These are phyloP conservation scores for Hordeum marinum DNA, from an alignment of 176 grass and related monocot species.

Conservation along the genomic window DNA sequence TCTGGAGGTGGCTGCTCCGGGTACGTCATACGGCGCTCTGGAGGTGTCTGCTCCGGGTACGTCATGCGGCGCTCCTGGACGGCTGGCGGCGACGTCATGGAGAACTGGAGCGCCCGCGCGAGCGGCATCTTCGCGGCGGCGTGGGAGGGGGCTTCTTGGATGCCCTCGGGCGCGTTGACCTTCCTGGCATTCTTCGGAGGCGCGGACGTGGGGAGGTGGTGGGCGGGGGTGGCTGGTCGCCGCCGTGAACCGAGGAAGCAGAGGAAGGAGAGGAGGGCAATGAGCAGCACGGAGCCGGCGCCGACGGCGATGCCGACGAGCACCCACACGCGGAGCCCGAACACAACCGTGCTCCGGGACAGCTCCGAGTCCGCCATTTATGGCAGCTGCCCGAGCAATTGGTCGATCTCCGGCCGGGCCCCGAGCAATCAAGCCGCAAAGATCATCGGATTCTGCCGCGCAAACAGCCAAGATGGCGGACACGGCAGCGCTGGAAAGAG, in stretches of 20 bases:
- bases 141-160: constrained; percentile 34
- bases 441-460: not conserved
- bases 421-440: not conserved
- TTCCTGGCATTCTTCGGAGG: constrained; percentile 2
- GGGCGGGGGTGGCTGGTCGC: not conserved
- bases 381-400: constrained; percentile 5
- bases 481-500: not conserved
- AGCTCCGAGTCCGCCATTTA: constrained; percentile 65
- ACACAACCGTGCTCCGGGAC: constrained; percentile 69
- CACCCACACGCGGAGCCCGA: constrained; percentile 79
- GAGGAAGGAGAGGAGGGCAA: constrained; percentile 63
- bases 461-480: not conserved
- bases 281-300: constrained; percentile 65
- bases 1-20: too few relatives aligned
- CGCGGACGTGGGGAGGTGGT: constrained; percentile 27
- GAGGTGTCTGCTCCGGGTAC: constrained; percentile 50
- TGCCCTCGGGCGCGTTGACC: constrained; percentile 41
- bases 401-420: not conserved
- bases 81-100: constrained; percentile 11
- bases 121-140: constrained; percentile 23
- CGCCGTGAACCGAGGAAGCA: constrained; percentile 59
- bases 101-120: constrained; percentile 30
- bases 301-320: constrained; percentile 67
- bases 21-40: constrained; percentile 53
- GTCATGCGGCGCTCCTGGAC: constrained; percentile 59